These are phyloP conservation scores for Avicennia marina DNA, from an alignment of 257 asterid species.

Conservation along the genomic window DNA sequence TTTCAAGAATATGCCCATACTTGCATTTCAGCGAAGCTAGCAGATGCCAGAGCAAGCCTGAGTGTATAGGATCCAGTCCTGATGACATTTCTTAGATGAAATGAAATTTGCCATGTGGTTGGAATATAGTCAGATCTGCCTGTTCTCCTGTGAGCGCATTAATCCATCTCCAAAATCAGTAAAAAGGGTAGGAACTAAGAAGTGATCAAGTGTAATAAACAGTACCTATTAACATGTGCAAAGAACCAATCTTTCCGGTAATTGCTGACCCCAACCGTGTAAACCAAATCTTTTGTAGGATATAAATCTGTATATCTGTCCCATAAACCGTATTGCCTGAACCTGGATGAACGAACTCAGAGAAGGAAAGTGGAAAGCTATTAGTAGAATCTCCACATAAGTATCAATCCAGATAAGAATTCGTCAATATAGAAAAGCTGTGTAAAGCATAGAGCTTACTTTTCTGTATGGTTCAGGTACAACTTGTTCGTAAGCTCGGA, in stretches of 20 bases:
- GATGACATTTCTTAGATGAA: constrained; percentile 27
- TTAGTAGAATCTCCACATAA: too few relatives aligned
- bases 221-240: constrained; percentile 54
- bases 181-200: too few relatives aligned
- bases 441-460: constrained; percentile 8
- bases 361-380: too few relatives aligned
- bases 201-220: too few relatives aligned
- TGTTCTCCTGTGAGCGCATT: constrained; percentile 40
- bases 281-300: constrained; percentile 40
- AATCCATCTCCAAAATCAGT: too few relatives aligned
- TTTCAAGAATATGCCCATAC: constrained; percentile 17
- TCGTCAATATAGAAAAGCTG: background rate
- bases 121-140: constrained; percentile 20
- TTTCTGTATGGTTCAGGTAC: constrained; percentile 16
- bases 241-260: constrained; percentile 55
- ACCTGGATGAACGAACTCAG: too few relatives aligned
- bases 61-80: constrained; percentile 38
- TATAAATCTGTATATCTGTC: constrained; percentile 33
- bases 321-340: constrained; percentile 67
- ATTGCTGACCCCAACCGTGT: constrained; percentile 40
- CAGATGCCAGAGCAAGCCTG: constrained; percentile 69
- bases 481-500: constrained; percentile 26
- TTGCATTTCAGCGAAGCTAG: constrained; percentile 42
- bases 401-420: too few relatives aligned
- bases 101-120: constrained; percentile 60